A percentile compares a stretch with the other conserved stretches of the same genome.
Evolutionary conservation across 148 eudicot species (phyloP).

Genomic region (Silene conica): DNA sequence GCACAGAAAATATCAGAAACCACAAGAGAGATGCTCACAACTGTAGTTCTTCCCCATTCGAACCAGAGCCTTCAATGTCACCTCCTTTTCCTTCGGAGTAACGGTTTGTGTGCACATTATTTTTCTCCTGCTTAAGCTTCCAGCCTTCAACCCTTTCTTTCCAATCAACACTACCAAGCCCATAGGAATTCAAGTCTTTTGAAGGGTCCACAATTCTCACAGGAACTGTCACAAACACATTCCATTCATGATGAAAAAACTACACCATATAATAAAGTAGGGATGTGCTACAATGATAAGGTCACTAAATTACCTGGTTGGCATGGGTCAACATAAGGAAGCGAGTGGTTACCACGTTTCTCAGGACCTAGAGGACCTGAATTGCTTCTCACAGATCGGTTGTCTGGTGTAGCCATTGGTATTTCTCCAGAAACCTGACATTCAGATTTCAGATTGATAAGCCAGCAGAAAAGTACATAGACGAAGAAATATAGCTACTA

Average conservation of each 20-base stretch:
- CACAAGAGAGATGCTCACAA: conserved; percentile 51
- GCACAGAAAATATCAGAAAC: neutral
- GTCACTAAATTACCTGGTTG: conserved; percentile 61
- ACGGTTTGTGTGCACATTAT: conserved; percentile 54
- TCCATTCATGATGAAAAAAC: conserved; percentile 12
- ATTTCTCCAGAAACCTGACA: conserved; percentile 90
- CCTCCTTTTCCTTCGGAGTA: conserved; percentile 87
- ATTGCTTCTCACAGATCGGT: conserved; percentile 78
- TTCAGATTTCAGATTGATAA: neutral
- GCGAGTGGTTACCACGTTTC: conserved; percentile 62
- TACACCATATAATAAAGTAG: conserved; percentile 5
- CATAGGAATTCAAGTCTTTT: conserved; percentile 90
- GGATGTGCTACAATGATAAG: neutral
- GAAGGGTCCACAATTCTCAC: conserved; percentile 96
- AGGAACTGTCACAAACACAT: conserved; percentile 54
- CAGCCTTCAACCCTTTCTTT: conserved; percentile 98
- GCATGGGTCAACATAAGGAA: conserved; percentile 79
- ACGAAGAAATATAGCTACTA: neutral
- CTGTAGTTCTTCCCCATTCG: conserved; percentile 96
- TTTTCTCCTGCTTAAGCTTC: conserved; percentile 96
- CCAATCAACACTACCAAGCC: conserved; percentile 95
- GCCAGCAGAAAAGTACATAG: conserved; percentile 1
- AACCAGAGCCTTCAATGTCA: conserved; percentile 89
- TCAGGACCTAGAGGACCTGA: conserved; percentile 91
- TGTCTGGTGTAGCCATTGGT: conserved; percentile 76